Evolutionary conservation across 257 asterid species (phyloP).

Genomic region (Paulownia fortunei): DNA sequence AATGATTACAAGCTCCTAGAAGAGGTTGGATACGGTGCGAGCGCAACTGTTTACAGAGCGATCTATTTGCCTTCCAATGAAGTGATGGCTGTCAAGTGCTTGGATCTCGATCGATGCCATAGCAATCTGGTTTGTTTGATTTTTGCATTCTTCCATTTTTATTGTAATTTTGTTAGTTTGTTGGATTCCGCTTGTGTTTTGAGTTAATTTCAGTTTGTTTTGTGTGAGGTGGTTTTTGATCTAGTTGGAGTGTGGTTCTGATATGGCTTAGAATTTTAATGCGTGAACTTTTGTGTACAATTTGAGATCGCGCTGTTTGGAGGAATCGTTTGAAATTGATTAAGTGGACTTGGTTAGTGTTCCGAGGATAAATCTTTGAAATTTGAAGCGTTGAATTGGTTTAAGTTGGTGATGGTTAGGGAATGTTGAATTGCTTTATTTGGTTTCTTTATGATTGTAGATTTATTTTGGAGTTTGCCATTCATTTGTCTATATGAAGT

Average conservation of each 20-base stretch:
- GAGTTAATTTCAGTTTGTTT: constrained; percentile 16
- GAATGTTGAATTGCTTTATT: constrained; percentile 27
- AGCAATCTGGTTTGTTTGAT: constrained; percentile 82
- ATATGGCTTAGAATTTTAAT: constrained; percentile 26
- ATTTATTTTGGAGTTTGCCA: not conserved
- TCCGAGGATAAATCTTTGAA: constrained; percentile 21
- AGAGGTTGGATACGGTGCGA: constrained; percentile 96
- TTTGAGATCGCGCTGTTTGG: constrained; percentile 32
- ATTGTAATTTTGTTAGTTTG: constrained; percentile 26
- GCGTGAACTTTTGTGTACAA: constrained; percentile 14
- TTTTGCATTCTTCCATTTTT: not conserved
- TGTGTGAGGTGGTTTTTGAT: constrained; percentile 39
- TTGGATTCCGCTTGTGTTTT: constrained; percentile 16
- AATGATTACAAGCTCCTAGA: constrained; percentile 83
- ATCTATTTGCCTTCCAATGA: constrained; percentile 83
- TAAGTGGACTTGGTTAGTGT: constrained; percentile 14
- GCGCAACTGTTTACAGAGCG: constrained; percentile 93
- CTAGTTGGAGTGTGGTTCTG: constrained; percentile 31
- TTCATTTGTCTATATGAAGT: constrained; percentile 8
- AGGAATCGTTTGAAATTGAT: constrained; percentile 11
- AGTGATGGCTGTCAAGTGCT: constrained; percentile 89
- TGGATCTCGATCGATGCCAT: constrained; percentile 99
- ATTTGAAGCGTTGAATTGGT: constrained; percentile 33
- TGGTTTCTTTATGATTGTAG: constrained; percentile 16
- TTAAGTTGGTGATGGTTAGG: constrained; percentile 7